These are phyloP conservation scores for Bauhinia variegata DNA, from an alignment of 306 rosid species.

Conservation along the genomic window DNA sequence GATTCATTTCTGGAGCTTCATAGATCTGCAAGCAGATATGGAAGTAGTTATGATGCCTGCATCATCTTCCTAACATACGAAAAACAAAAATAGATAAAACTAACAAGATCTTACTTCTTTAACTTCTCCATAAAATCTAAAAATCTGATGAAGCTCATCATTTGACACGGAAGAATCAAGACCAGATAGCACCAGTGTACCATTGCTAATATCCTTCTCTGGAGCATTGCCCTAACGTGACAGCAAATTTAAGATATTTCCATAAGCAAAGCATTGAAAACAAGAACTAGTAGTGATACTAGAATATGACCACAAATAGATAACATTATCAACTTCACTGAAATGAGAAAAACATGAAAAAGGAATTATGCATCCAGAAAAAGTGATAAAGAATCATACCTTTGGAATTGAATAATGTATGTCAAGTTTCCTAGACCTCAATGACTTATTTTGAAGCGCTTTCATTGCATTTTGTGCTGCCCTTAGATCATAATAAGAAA, in stretches of 20 bases:
- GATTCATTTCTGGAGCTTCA: constrained; percentile 57
- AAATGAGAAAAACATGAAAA: constrained; percentile 12
- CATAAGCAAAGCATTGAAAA: constrained; percentile 35
- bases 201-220: constrained; percentile 76
- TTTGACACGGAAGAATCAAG: constrained; percentile 73
- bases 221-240: constrained; percentile 69
- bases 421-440: constrained; percentile 70
- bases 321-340: constrained; percentile 2
- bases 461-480: constrained; percentile 70
- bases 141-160: constrained; percentile 62
- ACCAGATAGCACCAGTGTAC: constrained; percentile 63
- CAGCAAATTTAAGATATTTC: constrained; percentile 39
- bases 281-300: constrained; percentile 17
- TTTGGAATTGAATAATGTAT: constrained; percentile 76
- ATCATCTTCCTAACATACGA: constrained; percentile 17
- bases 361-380: constrained; percentile 29
- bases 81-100: constrained; percentile 29
- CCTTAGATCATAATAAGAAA: constrained; percentile 68
- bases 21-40: constrained; percentile 55
- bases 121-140: constrained; percentile 79
- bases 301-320: constrained; percentile 17
- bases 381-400: constrained; percentile 44
- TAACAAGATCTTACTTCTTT: constrained; percentile 60
- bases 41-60: constrained; percentile 14
- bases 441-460: constrained; percentile 61